Conservation (phyloP, 208 protist species). For the Acanthamoeba castellanii region DNA sequence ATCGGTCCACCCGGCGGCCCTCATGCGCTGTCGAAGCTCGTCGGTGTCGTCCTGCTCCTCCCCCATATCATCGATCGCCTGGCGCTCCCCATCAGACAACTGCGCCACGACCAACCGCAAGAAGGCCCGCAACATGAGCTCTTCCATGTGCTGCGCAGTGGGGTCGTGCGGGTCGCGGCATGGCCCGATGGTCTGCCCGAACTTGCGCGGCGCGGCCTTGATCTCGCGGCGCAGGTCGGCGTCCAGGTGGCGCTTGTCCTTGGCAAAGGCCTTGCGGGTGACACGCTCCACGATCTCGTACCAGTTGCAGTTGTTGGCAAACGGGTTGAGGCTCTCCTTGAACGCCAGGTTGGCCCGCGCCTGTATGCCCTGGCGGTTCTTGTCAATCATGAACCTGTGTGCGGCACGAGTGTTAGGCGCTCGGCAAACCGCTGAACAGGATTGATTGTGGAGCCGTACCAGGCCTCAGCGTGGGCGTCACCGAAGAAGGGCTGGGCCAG, state of each 20-base stretch:
- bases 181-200: neutral
- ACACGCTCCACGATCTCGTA: neutral
- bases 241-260: neutral
- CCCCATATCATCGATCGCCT: neutral
- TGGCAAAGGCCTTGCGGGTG: neutral
- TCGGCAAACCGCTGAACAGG: neutral
- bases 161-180: neutral
- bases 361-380: neutral
- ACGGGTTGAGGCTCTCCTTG: slow-evolving; percentile 8
- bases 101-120: neutral
- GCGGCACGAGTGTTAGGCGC: neutral
- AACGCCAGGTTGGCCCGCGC: neutral
- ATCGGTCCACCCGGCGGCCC: neutral
- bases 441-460: neutral
- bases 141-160: neutral
- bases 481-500: neutral
- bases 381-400: neutral
- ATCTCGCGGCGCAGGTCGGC: neutral
- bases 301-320: neutral
- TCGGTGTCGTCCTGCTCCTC: neutral
- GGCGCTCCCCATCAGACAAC: no score
- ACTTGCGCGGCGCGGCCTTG: neutral
- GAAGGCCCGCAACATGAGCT: neutral
- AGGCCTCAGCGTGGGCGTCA: neutral
- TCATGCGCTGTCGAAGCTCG: neutral